Percentiles rank a stretch among this genome's conserved stretches.
phyloP scores from a whole-genome alignment of 495 filamentous ascomycete genomes.

The Sporormia fimetaria region DNA sequence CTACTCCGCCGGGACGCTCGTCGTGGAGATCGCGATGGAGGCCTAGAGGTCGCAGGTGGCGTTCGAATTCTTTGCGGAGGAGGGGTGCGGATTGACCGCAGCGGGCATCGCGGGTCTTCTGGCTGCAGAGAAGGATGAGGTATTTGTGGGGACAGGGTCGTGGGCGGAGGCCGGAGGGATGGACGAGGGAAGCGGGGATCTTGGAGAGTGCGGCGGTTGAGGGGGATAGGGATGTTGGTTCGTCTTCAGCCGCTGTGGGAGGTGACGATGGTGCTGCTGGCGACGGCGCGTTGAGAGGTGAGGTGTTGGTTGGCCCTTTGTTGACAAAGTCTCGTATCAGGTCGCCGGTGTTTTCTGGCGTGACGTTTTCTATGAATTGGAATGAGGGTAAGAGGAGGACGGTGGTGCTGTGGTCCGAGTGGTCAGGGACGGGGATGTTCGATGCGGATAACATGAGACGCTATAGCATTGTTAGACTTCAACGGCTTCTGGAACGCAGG shows the following conservation, averaged over 20 bases:
- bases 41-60: conserved; percentile 73
- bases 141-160: conserved; percentile 67
- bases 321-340: conserved; percentile 65
- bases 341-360: conserved; percentile 57
- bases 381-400: conserved; percentile 84
- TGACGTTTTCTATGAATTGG: conserved; percentile 75
- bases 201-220: conserved; percentile 5
- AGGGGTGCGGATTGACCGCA: conserved; percentile 89
- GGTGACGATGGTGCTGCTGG: conserved; percentile 1
- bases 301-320: conserved; percentile 59
- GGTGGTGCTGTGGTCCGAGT: conserved; percentile 54
- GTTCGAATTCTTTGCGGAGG: conserved; percentile 73
- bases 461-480: conserved; percentile 34
- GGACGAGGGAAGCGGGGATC: conserved; percentile 28
- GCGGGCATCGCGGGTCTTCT: conserved; percentile 82
- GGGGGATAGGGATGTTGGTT: conserved; percentile 5
- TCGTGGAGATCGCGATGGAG: conserved; percentile 82
- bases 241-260: conserved; percentile 1
- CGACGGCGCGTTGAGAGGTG: conserved; percentile 42
- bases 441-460: conserved; percentile 85
- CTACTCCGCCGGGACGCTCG: conserved; percentile 76
- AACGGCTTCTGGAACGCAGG: not conserved
- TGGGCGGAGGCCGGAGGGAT: conserved; percentile 45
- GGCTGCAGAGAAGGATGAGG: conserved; percentile 87
- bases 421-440: conserved; percentile 70